Conservation (phyloP, 257 asterid genomes). For the Fraxinus excelsior region DNA sequence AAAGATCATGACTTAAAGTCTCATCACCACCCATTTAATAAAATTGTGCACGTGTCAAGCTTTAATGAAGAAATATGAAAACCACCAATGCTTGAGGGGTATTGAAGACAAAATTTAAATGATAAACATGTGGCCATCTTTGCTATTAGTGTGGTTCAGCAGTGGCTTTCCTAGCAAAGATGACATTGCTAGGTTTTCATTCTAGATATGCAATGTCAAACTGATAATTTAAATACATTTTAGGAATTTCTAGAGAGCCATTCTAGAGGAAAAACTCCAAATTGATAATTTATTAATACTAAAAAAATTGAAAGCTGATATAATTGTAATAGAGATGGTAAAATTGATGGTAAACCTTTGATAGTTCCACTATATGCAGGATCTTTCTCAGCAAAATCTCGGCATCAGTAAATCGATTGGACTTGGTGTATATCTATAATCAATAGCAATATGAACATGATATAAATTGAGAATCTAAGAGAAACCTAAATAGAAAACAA, state of each 20-base stretch:
- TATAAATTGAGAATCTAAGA: neutral
- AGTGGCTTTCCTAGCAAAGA: neutral
- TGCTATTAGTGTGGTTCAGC: neutral
- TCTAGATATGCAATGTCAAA: neutral
- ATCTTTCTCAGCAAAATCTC: constrained; percentile 70
- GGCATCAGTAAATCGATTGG: constrained; percentile 65
- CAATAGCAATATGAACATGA: constrained; percentile 19
- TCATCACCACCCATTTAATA: too few species aligned
- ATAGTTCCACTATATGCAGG: constrained; percentile 68
- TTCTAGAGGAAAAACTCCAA: neutral
- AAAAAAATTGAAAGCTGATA: constrained; percentile 4
- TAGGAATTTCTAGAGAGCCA: constrained; percentile 5
- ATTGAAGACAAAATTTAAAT: too few species aligned
- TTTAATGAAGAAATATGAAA: too few species aligned
- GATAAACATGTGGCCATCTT: neutral
- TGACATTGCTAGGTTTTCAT: neutral
- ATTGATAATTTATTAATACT: constrained; percentile 10
- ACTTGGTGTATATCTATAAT: constrained; percentile 64
- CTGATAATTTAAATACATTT: constrained; percentile 4
- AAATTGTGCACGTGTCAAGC: too few species aligned
- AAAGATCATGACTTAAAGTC: too few species aligned
- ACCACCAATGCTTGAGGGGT: too few species aligned
- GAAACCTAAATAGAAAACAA: constrained; percentile 8
- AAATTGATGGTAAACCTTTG: constrained; percentile 55
- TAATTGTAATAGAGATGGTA: neutral